These are phyloP conservation scores for Termitomyces sp. DNA, from an alignment of 768 basidiomycete species.

Conservation along the genomic window DNA sequence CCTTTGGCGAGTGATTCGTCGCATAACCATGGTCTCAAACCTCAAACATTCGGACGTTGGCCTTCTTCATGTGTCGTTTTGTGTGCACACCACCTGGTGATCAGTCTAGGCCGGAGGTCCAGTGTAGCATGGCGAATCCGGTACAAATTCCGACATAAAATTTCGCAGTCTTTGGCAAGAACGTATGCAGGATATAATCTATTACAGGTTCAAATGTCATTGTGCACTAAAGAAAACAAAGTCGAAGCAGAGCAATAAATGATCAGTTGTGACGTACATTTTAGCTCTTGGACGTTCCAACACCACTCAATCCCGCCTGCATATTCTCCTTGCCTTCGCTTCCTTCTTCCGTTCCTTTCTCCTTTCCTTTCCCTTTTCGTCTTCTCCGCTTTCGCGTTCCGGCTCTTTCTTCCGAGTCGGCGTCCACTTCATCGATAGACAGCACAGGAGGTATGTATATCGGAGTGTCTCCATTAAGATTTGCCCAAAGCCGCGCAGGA, in stretches of 20 bases:
- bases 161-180: background rate
- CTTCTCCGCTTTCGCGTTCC: conserved; percentile 9
- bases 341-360: conserved; percentile 3
- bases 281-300: conserved; percentile 3
- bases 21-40: too few relatives aligned
- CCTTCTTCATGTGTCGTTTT: too few relatives aligned
- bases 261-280: background rate
- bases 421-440: conserved; percentile 5
- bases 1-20: too few relatives aligned
- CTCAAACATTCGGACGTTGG: too few relatives aligned
- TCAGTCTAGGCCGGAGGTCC: background rate
- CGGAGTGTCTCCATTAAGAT: conserved; percentile 18
- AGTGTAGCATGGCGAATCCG: background rate
- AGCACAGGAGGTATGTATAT: conserved; percentile 30
- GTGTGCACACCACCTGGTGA: too few relatives aligned
- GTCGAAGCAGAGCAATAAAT: background rate
- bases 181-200: background rate
- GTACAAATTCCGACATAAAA: background rate
- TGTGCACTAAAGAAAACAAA: background rate
- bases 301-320: background rate
- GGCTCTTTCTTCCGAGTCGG: background rate
- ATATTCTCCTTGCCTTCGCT: conserved; percentile 5
- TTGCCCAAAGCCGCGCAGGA: background rate
- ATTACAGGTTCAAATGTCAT: background rate
- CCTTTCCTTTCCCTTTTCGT: conserved; percentile 7